Evolutionary conservation across 1,284 basidiomycete genomes (phyloP).

Genomic region (Schizophyllum commune): DNA sequence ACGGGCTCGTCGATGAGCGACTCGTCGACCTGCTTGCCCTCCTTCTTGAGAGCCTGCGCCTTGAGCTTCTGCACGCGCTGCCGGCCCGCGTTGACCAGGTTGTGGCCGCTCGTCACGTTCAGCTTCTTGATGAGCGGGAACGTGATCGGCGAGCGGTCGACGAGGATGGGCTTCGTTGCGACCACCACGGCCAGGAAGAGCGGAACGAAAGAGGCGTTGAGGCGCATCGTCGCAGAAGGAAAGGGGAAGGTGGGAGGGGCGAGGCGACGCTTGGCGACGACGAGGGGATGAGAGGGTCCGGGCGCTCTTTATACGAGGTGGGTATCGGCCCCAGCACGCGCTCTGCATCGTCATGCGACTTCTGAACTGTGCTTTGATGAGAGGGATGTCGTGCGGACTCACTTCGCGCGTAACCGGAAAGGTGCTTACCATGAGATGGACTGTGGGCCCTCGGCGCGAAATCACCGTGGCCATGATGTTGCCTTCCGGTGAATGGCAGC

Average conservation of each 20-base stretch:
- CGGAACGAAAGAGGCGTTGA: not conserved
- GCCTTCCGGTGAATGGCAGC: not conserved
- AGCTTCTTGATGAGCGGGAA: not conserved
- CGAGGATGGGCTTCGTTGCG: not conserved
- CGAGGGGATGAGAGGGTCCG: not conserved
- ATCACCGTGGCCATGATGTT: not conserved
- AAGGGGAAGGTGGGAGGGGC: not conserved
- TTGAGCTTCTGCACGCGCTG: not conserved
- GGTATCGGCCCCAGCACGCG: not conserved
- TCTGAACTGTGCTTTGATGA: not conserved
- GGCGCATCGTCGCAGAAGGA: not conserved
- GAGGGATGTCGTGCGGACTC: not conserved
- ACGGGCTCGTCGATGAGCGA: not conserved
- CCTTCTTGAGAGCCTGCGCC: not conserved
- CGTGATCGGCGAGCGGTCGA: not conserved
- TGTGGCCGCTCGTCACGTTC: not conserved
- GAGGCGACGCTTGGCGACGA: not conserved
- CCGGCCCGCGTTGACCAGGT: not conserved
- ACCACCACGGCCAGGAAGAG: not conserved
- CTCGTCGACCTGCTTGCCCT: not conserved
- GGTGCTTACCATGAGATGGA: not conserved
- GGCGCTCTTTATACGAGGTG: not conserved
- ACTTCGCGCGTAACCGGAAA: not conserved
- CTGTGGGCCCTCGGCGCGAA: not conserved
- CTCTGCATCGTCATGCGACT: not conserved